Evolutionary conservation across 192 early-diverging fungal species (phyloP), one percentile per base, ranked within the genome.

Genomic region (Umbelopsis ramanniana): DNA sequence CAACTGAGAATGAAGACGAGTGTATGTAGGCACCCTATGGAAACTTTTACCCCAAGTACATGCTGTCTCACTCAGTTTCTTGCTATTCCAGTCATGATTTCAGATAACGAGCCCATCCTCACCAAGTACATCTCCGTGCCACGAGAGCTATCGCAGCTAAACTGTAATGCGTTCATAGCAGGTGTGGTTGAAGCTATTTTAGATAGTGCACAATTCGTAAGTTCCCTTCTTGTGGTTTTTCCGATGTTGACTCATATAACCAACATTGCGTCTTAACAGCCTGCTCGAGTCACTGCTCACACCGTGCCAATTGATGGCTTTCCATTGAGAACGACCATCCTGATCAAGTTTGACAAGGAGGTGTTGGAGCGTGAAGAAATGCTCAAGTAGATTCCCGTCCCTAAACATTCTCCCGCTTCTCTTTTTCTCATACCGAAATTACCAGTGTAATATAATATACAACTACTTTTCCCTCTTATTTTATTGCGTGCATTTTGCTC

Each of bases 1-100:
- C 93, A 68, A 98, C 96, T 3, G 97, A 98, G 50, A 93, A 91
- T 75, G 96, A 99, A 35, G 97, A 98, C 73, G 97, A 99, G 88
- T 99, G 93, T 95, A 86, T 55, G 82, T 68, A 24, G 11, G 71
- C 6, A 46, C 60, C 45, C 3, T 48, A 26, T 21, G 43, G 7
- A 3, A 40, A 24, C 8, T 35, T 23, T 9, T 40, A 45, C 35
- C 29, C 19, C 21, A 69, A 50, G 3, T 2, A 7, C 21, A 35
- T 33, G 54, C 38, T n/a, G 22, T 19, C 46, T 53, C 22, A 53
- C 37, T 24, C 35, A 60, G 38, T 53, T 54, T 26, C 6, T 5
- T 43, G 11, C 11, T 43, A 43, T 71, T 12, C 48, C 74, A 96
- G 94, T 98, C 76, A 99, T 99, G 98, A 96, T 99, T 35, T 95